Conservation (phyloP, 1,139 yeast genomes). For the Saccharomyces hybrid region DNA sequence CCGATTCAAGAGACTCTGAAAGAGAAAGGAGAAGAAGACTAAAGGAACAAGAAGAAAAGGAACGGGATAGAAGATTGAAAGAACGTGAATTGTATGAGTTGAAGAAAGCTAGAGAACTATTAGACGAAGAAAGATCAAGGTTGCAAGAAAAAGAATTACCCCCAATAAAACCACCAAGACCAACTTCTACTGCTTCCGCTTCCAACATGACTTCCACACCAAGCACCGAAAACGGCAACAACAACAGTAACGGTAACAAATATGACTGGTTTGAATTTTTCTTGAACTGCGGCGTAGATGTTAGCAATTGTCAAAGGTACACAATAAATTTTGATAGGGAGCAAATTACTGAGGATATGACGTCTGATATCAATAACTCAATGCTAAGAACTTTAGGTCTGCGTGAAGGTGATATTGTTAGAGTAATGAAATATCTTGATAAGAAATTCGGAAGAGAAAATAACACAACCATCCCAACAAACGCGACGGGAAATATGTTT, state of each 20-base stretch:
- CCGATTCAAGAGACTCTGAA: constrained; percentile 30
- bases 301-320: constrained; percentile 89
- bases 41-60: constrained; percentile 30
- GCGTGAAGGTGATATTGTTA: constrained; percentile 89
- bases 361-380: constrained; percentile 73
- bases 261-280: constrained; percentile 98
- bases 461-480: constrained; percentile 30
- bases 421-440: constrained; percentile 80
- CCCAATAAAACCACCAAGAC: constrained; percentile 36
- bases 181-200: constrained; percentile 29
- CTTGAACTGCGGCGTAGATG: constrained; percentile 87
- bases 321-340: constrained; percentile 80
- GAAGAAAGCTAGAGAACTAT: constrained; percentile 31
- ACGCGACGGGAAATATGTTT: constrained; percentile 47
- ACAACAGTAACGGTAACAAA: constrained; percentile 31
- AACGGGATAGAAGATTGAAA: constrained; percentile 31
- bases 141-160: constrained; percentile 27
- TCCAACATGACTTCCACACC: constrained; percentile 10
- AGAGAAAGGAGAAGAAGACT: constrained; percentile 34
- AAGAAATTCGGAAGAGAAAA: constrained; percentile 55
- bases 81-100: constrained; percentile 30
- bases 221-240: constrained; percentile 4
- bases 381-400: constrained; percentile 84
- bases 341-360: constrained; percentile 81
- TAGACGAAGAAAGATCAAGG: constrained; percentile 30